Evolutionary conservation across 1,139 yeast genomes (phyloP), one percentile per base, ranked within the genome.

Genomic region (Blastobotrys serpentis): DNA sequence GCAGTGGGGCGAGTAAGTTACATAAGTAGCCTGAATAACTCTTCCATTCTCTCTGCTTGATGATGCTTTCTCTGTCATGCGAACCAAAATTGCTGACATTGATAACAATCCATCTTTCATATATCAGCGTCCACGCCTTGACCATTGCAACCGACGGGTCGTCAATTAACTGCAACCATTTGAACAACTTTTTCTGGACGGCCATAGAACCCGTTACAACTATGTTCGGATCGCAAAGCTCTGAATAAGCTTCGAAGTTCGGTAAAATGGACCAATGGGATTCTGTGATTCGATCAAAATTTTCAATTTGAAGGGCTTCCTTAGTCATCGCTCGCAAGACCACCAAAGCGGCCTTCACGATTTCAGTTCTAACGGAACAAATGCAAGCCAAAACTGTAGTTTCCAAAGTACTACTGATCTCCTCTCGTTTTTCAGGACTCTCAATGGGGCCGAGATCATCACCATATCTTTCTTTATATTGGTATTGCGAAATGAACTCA

Each of bases 141-240:
- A 78, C 71, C 33, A 86, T 66, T 1, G 87, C 78, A 34, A 72
- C 70, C 0, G 87, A 80, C 1, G 90, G 86, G 33, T 67, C 69
- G 4, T 78, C 76, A n/a, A 80, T 58, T 25, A 58, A 71, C 51
- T 80, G 73, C 46, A 84, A 66, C 40, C 85, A 72, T 52, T 76
- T 75, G 57, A 80, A 71, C 49, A 86, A 69, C 51, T 82, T 76
- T 61, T 86, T 85, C 61, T 86, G 92, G 29, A 84, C 73, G 0
- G 94, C 89, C 14, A 85, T 86, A 25, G 83, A 77, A 14, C 95
- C 92, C 0, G 90, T 82, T 46, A 84, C 81, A 2, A 82, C 79
- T 26, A 76, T 71, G 30, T 71, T 77, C 53, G 84, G 89, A n/a
- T 77, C 67, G 7, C 81, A 68, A 5, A 86, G 74, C 2, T 73